phyloP scores from a whole-genome alignment of 768 basidiomycete species.

The Tricholoma bakamatsutake region DNA sequence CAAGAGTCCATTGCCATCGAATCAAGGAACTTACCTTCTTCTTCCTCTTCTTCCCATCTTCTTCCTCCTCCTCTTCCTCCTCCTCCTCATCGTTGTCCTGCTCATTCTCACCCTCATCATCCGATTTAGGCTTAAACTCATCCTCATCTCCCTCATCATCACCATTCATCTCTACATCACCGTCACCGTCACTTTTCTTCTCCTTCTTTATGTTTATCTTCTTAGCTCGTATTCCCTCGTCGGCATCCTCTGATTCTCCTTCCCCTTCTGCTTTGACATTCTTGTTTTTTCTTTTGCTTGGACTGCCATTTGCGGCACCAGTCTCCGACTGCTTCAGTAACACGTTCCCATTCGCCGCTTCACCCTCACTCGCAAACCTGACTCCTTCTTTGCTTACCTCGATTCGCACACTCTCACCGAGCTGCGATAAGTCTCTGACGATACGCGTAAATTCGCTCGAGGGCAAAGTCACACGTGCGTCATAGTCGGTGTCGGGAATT shows the following conservation, averaged over 20 bases:
- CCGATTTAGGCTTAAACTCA: constrained; percentile 50
- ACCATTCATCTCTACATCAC: constrained; percentile 43
- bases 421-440: constrained; percentile 81
- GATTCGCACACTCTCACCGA: constrained; percentile 93
- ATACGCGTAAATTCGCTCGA: constrained; percentile 87
- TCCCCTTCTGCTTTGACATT: constrained; percentile 35
- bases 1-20: background rate
- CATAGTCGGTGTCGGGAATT: constrained; percentile 97
- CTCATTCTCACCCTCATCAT: constrained; percentile 51
- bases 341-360: constrained; percentile 87
- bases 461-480: constrained; percentile 85
- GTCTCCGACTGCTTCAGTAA: constrained; percentile 71
- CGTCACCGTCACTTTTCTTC: constrained; percentile 36
- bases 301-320: constrained; percentile 38
- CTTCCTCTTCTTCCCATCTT: constrained; percentile 65
- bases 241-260: constrained; percentile 44
- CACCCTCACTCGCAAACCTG: constrained; percentile 88
- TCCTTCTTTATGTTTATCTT: constrained; percentile 44
- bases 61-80: constrained; percentile 42
- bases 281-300: constrained; percentile 14
- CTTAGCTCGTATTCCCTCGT: constrained; percentile 39
- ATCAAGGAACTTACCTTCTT: constrained; percentile 43
- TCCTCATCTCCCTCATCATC: constrained; percentile 48
- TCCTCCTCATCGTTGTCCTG: constrained; percentile 45
- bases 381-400: constrained; percentile 96